Evolutionary conservation across 768 basidiomycete genomes (phyloP).

Genomic region (Tremella mesenterica): DNA sequence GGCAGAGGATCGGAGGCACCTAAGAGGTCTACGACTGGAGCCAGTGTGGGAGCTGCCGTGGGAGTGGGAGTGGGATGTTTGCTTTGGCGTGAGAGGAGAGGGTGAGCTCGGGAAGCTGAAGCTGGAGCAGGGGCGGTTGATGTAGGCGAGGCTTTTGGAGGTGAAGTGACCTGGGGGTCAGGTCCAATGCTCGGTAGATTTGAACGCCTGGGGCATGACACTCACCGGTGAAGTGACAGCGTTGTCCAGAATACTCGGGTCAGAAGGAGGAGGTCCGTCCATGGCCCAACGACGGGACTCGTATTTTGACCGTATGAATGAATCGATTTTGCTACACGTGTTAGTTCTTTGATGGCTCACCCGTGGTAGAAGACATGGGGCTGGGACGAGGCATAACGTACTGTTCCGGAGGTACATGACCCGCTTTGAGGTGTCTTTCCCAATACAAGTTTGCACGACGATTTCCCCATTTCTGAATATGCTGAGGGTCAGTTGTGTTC

Average conservation of each 20-base stretch:
- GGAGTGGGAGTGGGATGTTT: conserved; percentile 15
- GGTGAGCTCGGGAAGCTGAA: conserved; percentile 23
- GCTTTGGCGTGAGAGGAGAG: conserved; percentile 26
- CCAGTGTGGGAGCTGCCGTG: conserved; percentile 18
- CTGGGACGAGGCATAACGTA: no score
- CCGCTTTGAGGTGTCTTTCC: conserved; percentile 88
- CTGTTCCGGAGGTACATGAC: conserved; percentile 92
- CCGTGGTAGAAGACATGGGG: conserved; percentile 1
- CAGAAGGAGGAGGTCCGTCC: conserved; percentile 72
- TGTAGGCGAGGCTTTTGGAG: conserved; percentile 21
- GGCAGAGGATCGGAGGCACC: conserved; percentile 26
- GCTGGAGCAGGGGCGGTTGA: conserved; percentile 22
- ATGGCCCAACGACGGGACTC: conserved; percentile 86
- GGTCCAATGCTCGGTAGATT: not conserved
- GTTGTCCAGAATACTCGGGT: conserved; percentile 68
- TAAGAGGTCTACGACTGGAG: conserved; percentile 37
- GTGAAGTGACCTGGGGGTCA: not conserved
- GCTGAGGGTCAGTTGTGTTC: conserved; percentile 18
- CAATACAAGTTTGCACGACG: conserved; percentile 85
- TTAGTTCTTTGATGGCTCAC: not conserved
- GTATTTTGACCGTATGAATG: conserved; percentile 93
- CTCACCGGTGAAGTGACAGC: conserved; percentile 11
- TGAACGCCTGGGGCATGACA: conserved; percentile 1
- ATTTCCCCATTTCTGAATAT: conserved; percentile 90
- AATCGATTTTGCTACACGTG: conserved; percentile 82